Percentiles rank a stretch among this genome's conserved stretches.
These are phyloP conservation scores for Dendrocalamus latiflorus DNA, from an alignment of 202 grass and related monocot genomes.

Conservation along the genomic window DNA sequence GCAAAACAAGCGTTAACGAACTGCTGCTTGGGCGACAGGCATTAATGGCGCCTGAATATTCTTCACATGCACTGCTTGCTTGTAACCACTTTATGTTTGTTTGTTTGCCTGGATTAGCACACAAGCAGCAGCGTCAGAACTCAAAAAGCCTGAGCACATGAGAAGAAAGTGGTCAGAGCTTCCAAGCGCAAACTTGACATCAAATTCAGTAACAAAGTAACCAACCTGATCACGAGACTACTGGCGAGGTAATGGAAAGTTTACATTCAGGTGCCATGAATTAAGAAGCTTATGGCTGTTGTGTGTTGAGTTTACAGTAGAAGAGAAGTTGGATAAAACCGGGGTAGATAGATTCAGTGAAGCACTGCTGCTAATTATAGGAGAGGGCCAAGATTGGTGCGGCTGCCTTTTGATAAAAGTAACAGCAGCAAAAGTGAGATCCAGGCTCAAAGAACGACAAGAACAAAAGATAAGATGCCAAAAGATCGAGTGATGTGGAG, in stretches of 20 bases:
- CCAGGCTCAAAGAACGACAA: neutral
- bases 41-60: neutral
- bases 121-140: neutral
- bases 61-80: conserved; percentile 15
- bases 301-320: neutral
- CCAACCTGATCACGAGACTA: neutral
- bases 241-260: neutral
- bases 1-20: conserved; percentile 16
- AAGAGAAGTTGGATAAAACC: neutral
- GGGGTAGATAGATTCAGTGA: neutral
- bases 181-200: neutral
- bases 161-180: neutral
- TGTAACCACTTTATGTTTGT: neutral
- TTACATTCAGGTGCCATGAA: neutral
- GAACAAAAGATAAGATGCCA: neutral
- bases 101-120: neutral
- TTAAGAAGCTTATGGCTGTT: neutral
- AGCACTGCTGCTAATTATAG: neutral
- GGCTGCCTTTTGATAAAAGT: neutral
- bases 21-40: neutral
- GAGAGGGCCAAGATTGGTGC: neutral
- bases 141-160: neutral
- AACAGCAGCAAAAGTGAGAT: conserved; percentile 6
- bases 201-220: neutral
- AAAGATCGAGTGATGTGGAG: neutral